phyloP scores from a whole-genome alignment of 805 yeast species.

The Candida germanica region DNA sequence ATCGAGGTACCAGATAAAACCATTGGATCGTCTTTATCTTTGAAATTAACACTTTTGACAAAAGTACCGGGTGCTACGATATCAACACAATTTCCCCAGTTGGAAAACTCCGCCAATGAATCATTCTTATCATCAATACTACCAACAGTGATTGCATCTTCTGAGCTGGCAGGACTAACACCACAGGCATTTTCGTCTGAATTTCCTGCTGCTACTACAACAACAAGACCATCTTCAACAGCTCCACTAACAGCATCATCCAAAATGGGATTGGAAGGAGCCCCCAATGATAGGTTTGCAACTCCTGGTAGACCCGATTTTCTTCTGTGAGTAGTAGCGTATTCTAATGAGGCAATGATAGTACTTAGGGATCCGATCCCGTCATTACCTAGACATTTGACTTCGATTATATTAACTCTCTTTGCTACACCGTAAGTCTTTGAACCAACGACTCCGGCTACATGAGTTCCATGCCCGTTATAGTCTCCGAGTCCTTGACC shows the following conservation, averaged over 20 bases:
- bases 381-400: slow-evolving; percentile 64
- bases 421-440: slow-evolving; percentile 53
- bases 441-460: slow-evolving; percentile 54
- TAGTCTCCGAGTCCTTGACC: slow-evolving; percentile 51
- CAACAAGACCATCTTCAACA: slow-evolving; percentile 61
- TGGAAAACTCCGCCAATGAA: slow-evolving; percentile 72
- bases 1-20: slow-evolving; percentile 72
- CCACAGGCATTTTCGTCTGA: slow-evolving; percentile 72
- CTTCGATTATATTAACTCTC: slow-evolving; percentile 57
- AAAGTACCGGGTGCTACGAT: slow-evolving; percentile 78
- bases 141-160: slow-evolving; percentile 74
- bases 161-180: slow-evolving; percentile 84
- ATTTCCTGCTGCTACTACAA: slow-evolving; percentile 88
- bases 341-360: slow-evolving; percentile 65
- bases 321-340: slow-evolving; percentile 57
- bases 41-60: slow-evolving; percentile 54
- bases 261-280: slow-evolving; percentile 60
- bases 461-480: slow-evolving; percentile 59
- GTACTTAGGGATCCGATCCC: slow-evolving; percentile 74
- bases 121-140: slow-evolving; percentile 79
- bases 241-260: slow-evolving; percentile 80
- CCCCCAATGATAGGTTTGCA: slow-evolving; percentile 80
- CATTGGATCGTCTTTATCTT: slow-evolving; percentile 21
- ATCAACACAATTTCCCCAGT: slow-evolving; percentile 92
- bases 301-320: slow-evolving; percentile 45